A percentile compares a stretch with the other conserved stretches of the same genome.
Conservation (phyloP, 305 asterid species). For the Andrographis paniculata region DNA sequence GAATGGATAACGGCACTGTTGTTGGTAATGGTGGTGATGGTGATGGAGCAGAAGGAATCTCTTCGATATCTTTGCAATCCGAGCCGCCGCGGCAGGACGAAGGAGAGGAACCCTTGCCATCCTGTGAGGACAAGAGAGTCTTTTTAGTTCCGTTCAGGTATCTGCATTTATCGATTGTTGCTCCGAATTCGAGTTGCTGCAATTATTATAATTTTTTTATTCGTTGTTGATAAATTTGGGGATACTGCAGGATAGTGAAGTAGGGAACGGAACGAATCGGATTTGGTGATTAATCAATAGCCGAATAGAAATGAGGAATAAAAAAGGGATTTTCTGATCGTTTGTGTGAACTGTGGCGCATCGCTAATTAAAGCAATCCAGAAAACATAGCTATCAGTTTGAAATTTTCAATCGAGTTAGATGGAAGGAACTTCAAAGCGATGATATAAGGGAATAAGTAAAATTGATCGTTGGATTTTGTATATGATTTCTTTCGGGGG, state of each 20-base stretch:
- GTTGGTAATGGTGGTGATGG: conserved; percentile 23
- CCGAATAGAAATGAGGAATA: background rate
- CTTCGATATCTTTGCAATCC: conserved; percentile 27
- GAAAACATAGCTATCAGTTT: conserved; percentile 13
- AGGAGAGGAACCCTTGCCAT: conserved; percentile 28
- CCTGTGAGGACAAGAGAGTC: conserved; percentile 61
- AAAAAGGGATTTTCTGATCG: conserved; percentile 3
- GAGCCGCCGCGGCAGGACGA: conserved; percentile 18
- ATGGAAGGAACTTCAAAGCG: conserved; percentile 14
- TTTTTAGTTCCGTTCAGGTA: conserved; percentile 90
- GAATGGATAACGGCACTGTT: conserved; percentile 32
- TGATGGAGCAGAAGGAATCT: conserved; percentile 32
- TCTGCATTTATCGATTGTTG: conserved; percentile 3
- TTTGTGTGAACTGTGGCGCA: conserved; percentile 18
- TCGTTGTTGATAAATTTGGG: background rate
- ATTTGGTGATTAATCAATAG: conserved; percentile 12
- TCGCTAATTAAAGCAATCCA: conserved; percentile 8
- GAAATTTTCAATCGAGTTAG: conserved; percentile 18
- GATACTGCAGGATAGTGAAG: conserved; percentile 18
- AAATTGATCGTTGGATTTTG: conserved; percentile 17
- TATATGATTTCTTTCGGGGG: too few relatives aligned
- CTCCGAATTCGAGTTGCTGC: conserved; percentile 22
- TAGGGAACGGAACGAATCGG: conserved; percentile 27
- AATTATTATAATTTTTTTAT: too few relatives aligned
- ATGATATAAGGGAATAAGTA: background rate